Base-by-base conservation (phyloP, 169 alveolate species). In the Sarcocystis neurona region DNA sequence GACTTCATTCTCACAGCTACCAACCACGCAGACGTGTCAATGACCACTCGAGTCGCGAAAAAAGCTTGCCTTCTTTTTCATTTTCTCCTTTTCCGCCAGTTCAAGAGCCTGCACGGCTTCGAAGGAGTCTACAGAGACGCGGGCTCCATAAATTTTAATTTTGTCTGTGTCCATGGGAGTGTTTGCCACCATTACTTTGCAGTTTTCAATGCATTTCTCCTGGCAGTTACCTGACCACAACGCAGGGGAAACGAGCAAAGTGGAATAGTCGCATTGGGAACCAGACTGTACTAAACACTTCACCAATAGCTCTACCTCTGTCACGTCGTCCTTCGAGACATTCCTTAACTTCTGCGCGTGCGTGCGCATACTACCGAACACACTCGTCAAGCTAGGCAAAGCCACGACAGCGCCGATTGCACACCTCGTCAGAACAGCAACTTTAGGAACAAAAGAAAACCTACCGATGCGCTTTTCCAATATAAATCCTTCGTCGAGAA, bases 101-200 rank as follows among this genome's bases (percentile, higher is more conserved):
- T 99, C 99, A 39, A 99, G 97, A 84, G 97, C 99, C 46, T 98
- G 98, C n/a, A 99, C 99, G 88, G 98, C 98, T 80, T 97, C 98
- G 94, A 98, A 97, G 37, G 99, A 97, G 92, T 98, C 99, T 32
- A 98, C 99, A 90, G 97, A 97, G 46, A 98, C 99, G 89, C 98
- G 97, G 6, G 99, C 98, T 1, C 99, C 99, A 93, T 98, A 98
- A 47, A 99, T 99, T 96, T 99, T 98, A 88, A 99, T 97, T 94
- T 99, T 99, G 94, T 99, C 99, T 63, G 99, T 97, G 96, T 99
- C 99, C 99, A 99, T 98, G 20, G 99, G 99, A 56, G 99, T 98
- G 94, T 99, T 98, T 2, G 99, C 99, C 84, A 99, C 98, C 94
- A 98, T 89, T 23, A 86, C 87, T 88, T 94, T 96, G 47, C 97